Conservation (phyloP, 2,329 filamentous ascomycete genomes). For the Aspergillus terreus region DNA sequence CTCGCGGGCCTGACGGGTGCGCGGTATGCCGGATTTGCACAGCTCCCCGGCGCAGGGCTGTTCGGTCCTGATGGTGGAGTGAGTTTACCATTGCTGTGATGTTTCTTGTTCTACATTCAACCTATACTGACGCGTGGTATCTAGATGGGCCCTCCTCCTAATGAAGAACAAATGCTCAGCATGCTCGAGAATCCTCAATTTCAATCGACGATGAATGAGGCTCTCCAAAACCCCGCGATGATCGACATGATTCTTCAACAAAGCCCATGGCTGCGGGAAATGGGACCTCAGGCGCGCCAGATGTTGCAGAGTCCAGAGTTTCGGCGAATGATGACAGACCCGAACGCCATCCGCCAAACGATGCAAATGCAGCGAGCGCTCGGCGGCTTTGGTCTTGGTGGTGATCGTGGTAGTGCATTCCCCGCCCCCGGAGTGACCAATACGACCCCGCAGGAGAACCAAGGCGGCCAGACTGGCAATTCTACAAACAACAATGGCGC, state of each 20-base stretch:
- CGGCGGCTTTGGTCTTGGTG: conserved; percentile 49
- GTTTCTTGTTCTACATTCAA: neutral
- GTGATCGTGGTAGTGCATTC: conserved; percentile 57
- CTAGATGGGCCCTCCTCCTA: conserved; percentile 85
- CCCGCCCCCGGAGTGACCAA: conserved; percentile 90
- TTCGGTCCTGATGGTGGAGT: conserved; percentile 95
- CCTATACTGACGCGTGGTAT: conserved; percentile 16
- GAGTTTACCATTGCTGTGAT: conserved; percentile 42
- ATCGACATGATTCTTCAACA: conserved; percentile 91
- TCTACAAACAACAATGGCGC: conserved; percentile 34
- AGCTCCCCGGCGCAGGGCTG: conserved; percentile 78
- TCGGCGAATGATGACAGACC: conserved; percentile 89
- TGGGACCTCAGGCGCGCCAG: conserved; percentile 70
- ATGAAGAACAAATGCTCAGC: conserved; percentile 73
- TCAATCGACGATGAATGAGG: conserved; percentile 84
- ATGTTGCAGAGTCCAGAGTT: conserved; percentile 87
- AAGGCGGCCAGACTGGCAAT: conserved; percentile 32
- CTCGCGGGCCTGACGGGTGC: conserved; percentile 88
- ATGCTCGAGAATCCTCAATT: conserved; percentile 89
- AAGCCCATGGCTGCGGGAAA: conserved; percentile 75
- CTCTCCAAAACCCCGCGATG: conserved; percentile 90
- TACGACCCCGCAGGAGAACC: conserved; percentile 62
- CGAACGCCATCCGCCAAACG: conserved; percentile 76
- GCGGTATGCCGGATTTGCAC: conserved; percentile 86
- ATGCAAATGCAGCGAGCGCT: conserved; percentile 67